Evolutionary conservation across 164 flowering plant species (phyloP).

Genomic region (Magnolia officinalis): DNA sequence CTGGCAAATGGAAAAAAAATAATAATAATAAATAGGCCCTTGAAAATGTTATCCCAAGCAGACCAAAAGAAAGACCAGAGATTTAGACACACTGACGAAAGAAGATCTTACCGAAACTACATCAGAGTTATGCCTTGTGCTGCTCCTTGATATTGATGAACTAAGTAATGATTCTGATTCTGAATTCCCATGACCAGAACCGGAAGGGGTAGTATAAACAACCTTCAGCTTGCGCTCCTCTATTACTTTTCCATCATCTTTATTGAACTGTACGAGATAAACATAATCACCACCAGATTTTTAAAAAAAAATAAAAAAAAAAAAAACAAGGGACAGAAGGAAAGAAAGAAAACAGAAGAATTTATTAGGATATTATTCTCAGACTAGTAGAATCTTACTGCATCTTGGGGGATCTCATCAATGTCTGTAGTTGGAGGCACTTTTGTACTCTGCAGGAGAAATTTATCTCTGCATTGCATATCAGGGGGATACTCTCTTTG

Average conservation of each 20-base stretch:
- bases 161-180: conserved; percentile 29
- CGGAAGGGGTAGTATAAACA: conserved; percentile 39
- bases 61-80: not conserved
- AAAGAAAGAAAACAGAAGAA: not conserved
- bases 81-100: not conserved
- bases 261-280: conserved; percentile 52
- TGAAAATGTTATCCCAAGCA: not conserved
- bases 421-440: conserved; percentile 65
- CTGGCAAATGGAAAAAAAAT: conserved; percentile 7
- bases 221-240: conserved; percentile 85
- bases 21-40: not conserved
- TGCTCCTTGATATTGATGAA: conserved; percentile 13
- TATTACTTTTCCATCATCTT: conserved; percentile 54
- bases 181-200: conserved; percentile 20
- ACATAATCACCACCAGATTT: not conserved
- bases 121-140: conserved; percentile 31
- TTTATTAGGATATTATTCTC: not conserved
- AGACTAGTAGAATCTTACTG: conserved; percentile 43
- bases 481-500: conserved; percentile 74
- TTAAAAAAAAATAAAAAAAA: not conserved
- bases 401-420: conserved; percentile 73
- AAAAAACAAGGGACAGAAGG: not conserved
- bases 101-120: conserved; percentile 37
- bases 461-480: conserved; percentile 91
- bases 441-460: conserved; percentile 77